Evolutionary conservation across 2,329 filamentous ascomycete genomes (phyloP).

Genomic region (Xylaria sp.): DNA sequence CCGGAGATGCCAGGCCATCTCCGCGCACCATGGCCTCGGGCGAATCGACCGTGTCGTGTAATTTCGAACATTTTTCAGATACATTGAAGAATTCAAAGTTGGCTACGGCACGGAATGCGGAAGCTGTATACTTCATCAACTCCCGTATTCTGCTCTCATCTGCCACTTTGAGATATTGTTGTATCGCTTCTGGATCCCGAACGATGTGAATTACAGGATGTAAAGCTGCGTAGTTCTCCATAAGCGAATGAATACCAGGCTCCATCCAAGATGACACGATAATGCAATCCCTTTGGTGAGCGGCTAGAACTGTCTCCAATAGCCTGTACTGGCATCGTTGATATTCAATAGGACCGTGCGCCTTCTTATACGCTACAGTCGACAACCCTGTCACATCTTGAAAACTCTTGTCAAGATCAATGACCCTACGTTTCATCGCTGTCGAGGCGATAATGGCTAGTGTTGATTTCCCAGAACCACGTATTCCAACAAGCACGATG

Average conservation of each 20-base stretch:
- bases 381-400: conserved; percentile 70
- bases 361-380: conserved; percentile 70
- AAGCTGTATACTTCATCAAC: conserved; percentile 65
- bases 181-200: conserved; percentile 72
- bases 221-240: conserved; percentile 69
- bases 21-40: conserved; percentile 36
- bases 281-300: conserved; percentile 69
- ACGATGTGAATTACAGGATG: conserved; percentile 78
- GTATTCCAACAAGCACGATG: conserved; percentile 76
- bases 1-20: conserved; percentile 54
- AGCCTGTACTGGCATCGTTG: conserved; percentile 71
- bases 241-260: conserved; percentile 66
- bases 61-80: conserved; percentile 61
- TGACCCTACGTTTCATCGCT: conserved; percentile 72
- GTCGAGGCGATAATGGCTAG: conserved; percentile 79
- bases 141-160: conserved; percentile 66
- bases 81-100: conserved; percentile 83
- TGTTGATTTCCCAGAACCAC: conserved; percentile 79
- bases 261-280: conserved; percentile 80
- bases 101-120: conserved; percentile 71
- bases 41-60: conserved; percentile 29
- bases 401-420: conserved; percentile 76
- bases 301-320: conserved; percentile 66
- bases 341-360: conserved; percentile 70
- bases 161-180: conserved; percentile 67